Conservation (phyloP, 192 early-diverging fungal species). For the Entomortierella chlamydospora region DNA sequence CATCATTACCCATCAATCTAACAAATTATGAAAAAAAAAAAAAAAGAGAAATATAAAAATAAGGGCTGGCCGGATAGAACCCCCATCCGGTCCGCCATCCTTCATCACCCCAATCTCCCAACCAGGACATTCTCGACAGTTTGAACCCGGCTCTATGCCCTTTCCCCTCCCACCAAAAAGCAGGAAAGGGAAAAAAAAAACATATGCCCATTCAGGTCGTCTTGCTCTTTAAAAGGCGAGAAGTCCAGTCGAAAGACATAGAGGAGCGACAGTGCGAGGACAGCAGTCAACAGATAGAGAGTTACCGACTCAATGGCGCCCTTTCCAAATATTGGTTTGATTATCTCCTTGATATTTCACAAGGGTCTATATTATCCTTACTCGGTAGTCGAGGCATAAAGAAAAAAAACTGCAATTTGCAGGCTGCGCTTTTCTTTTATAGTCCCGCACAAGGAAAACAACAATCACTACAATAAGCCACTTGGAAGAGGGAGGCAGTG, state of each 20-base stretch:
- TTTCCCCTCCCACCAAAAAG: no score
- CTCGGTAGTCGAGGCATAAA: conserved; percentile 52
- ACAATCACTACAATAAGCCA: no score
- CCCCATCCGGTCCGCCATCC: conserved; percentile 21
- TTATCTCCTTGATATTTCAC: conserved; percentile 39
- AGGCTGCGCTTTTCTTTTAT: not conserved
- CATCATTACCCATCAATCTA: no score
- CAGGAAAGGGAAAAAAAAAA: not conserved
- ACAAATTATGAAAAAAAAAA: no score
- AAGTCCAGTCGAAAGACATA: no score
- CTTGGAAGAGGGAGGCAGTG: no score
- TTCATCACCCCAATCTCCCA: not conserved
- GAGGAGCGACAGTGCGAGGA: not conserved
- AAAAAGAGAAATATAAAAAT: no score
- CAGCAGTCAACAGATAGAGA: conserved; percentile 22
- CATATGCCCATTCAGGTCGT: conserved; percentile 11
- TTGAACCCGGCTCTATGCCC: conserved; percentile 1
- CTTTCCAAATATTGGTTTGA: conserved; percentile 46
- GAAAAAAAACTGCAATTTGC: conserved; percentile 1
- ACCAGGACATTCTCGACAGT: not conserved
- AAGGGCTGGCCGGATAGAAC: conserved; percentile 42
- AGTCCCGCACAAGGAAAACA: no score
- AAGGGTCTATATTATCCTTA: conserved; percentile 53
- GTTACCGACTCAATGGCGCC: conserved; percentile 37
- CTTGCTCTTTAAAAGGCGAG: not conserved